Percentiles rank a stretch among this genome's conserved stretches.
These are phyloP conservation scores for Amanita pseudoporphyria DNA, from an alignment of 768 basidiomycete species.

Conservation along the genomic window DNA sequence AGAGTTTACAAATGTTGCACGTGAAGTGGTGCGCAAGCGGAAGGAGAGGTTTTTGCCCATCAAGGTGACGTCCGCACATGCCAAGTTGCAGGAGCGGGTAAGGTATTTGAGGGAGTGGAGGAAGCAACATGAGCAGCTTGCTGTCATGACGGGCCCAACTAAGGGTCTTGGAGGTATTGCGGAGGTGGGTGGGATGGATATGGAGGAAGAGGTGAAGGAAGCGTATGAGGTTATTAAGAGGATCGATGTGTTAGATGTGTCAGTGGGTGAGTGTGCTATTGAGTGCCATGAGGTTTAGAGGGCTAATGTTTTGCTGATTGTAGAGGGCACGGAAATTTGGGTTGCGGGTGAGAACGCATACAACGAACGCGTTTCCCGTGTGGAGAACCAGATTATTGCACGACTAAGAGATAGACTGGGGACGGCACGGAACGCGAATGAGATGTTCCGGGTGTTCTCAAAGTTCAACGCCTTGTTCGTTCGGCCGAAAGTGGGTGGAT, in stretches of 20 bases:
- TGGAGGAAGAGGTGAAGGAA: conserved; percentile 96
- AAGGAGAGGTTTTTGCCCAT: conserved; percentile 94
- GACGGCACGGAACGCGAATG: conserved; percentile 94
- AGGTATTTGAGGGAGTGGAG: conserved; percentile 87
- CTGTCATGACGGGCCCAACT: conserved; percentile 94
- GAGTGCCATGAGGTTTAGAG: neutral
- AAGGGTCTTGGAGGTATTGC: conserved; percentile 60
- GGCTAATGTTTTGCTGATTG: neutral
- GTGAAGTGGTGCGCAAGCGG: conserved; percentile 87
- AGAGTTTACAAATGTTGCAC: conserved; percentile 85
- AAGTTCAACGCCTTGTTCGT: conserved; percentile 98
- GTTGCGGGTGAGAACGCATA: conserved; percentile 95
- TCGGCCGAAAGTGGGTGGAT: conserved; percentile 71
- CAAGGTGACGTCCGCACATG: conserved; percentile 86
- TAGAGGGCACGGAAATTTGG: conserved; percentile 98
- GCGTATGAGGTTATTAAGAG: conserved; percentile 97
- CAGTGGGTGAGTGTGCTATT: conserved; percentile 49
- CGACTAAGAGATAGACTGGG: conserved; percentile 85
- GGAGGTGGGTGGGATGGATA: conserved; percentile 86
- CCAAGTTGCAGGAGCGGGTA: conserved; percentile 81
- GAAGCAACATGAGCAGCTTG: conserved; percentile 95
- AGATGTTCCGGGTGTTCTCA: conserved; percentile 99
- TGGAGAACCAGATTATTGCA: conserved; percentile 98
- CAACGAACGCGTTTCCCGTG: conserved; percentile 92
- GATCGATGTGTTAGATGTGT: conserved; percentile 93